Evolutionary conservation across 2,329 filamentous ascomycete species (phyloP).

Genomic region (Beauveria scarabaeidicola): DNA sequence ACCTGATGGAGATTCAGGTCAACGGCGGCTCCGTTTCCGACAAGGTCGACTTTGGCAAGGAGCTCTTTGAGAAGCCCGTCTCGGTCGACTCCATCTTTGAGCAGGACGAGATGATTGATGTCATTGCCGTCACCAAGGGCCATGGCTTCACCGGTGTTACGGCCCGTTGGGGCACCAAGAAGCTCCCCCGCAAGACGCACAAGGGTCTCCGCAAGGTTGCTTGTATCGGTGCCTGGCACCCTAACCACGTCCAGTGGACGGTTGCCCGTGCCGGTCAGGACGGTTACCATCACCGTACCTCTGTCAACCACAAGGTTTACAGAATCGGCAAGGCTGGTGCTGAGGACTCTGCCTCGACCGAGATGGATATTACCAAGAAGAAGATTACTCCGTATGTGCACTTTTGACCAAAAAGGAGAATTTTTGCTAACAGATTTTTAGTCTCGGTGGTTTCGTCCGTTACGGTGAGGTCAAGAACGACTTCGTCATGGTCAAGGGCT

Average conservation of each 20-base stretch:
- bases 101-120: constrained; percentile 99
- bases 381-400: constrained; percentile 92
- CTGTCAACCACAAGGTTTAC: constrained; percentile 99
- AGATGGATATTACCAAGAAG: constrained; percentile 98
- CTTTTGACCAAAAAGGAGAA: background rate
- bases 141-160: constrained; percentile 98
- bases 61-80: constrained; percentile 98
- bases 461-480: constrained; percentile 99
- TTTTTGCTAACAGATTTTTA: constrained; percentile 31
- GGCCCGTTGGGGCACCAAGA: constrained; percentile 98
- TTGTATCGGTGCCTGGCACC: constrained; percentile 99
- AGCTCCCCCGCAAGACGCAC: constrained; percentile 99
- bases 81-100: constrained; percentile 92
- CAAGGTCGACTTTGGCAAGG: constrained; percentile 94
- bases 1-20: constrained; percentile 99
- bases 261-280: constrained; percentile 99
- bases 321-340: constrained; percentile 89
- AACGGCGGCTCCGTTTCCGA: constrained; percentile 93
- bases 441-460: constrained; percentile 97
- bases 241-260: constrained; percentile 99
- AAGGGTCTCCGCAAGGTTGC: constrained; percentile 99
- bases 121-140: constrained; percentile 99
- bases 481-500: constrained; percentile 96
- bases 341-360: constrained; percentile 87
- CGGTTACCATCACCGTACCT: constrained; percentile 99